Evolutionary conservation across 305 asterid species (phyloP).

Genomic region (Fraxinus nigra): DNA sequence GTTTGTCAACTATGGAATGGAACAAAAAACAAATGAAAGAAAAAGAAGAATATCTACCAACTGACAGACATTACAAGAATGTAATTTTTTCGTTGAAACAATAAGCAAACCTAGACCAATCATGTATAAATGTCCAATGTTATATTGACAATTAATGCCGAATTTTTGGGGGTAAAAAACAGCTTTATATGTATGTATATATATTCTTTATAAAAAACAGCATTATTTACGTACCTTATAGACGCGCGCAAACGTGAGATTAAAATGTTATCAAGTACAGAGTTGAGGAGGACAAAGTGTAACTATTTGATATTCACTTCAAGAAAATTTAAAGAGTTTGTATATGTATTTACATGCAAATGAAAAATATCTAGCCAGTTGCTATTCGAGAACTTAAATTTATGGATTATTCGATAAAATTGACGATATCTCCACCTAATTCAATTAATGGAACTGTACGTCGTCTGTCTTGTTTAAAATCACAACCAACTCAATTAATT

Average conservation of each 20-base stretch:
- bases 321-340: neutral
- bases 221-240: no score
- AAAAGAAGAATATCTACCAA: neutral
- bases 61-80: neutral
- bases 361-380: no score
- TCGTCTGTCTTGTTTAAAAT: neutral
- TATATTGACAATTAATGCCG: neutral
- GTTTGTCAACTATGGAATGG: neutral
- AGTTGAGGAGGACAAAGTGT: neutral
- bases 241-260: no score
- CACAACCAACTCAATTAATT: conserved; percentile 33
- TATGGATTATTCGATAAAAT: neutral
- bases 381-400: neutral
- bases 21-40: neutral
- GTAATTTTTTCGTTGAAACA: neutral
- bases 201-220: no score
- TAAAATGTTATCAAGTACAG: no score
- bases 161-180: no score
- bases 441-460: neutral
- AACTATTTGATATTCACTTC: neutral
- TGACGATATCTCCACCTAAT: neutral
- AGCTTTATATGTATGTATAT: no score
- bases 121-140: neutral
- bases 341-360: no score
- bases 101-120: neutral